Evolutionary conservation across 2,329 filamentous ascomycete genomes (phyloP).

Genomic region (Magnaporthiopsis rhizophila): DNA sequence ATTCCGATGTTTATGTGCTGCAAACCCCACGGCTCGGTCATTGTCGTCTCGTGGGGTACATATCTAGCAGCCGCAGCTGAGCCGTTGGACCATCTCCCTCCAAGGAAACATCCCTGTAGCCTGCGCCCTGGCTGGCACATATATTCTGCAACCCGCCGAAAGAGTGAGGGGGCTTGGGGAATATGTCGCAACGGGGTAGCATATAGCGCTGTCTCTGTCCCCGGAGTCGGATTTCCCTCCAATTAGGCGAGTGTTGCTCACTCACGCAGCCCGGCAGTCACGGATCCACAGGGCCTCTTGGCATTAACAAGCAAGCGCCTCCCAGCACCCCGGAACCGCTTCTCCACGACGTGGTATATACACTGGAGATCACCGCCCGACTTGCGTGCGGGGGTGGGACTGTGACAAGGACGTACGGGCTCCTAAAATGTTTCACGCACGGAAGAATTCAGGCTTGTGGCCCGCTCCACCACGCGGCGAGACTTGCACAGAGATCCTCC

Average conservation of each 20-base stretch:
- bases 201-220: no score
- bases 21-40: no score
- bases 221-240: not conserved
- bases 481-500: not conserved
- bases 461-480: not conserved
- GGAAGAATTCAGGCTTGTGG: not conserved
- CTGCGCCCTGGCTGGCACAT: no score
- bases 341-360: not conserved
- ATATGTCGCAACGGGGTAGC: not conserved
- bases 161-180: not conserved
- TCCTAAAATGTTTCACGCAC: not conserved
- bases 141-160: no score
- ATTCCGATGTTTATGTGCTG: no score
- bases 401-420: no score
- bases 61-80: no score
- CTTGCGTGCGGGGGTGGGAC: no score
- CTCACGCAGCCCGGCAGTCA: not conserved
- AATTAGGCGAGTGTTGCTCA: not conserved
- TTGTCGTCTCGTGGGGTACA: no score
- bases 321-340: no score
- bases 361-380: not conserved
- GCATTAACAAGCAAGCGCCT: not conserved
- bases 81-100: no score
- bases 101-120: not conserved
- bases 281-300: not conserved